These are phyloP conservation scores for Botryotinia globosa DNA, from an alignment of 2,329 filamentous ascomycete genomes.

Conservation along the genomic window DNA sequence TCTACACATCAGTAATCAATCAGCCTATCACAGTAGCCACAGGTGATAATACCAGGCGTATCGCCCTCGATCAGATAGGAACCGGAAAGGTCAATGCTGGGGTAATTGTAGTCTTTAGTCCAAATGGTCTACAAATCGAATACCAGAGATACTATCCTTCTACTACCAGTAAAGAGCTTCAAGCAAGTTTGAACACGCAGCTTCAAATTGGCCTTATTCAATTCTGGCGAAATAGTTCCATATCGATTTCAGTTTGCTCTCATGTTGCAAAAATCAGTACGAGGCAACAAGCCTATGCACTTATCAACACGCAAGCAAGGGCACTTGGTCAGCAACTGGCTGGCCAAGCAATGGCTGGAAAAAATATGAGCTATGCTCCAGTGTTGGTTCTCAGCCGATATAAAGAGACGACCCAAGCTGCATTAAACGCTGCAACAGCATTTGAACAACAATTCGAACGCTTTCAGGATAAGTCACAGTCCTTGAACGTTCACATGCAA, in stretches of 20 bases:
- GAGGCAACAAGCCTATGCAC: neutral
- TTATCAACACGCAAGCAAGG: slow-evolving; percentile 3
- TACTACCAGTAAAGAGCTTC: slow-evolving; percentile 7
- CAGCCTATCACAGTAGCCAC: slow-evolving; percentile 7
- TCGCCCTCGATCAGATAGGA: slow-evolving; percentile 1
- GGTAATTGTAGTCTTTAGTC: slow-evolving; percentile 4
- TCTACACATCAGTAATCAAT: neutral
- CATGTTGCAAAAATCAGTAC: neutral
- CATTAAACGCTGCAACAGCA: neutral
- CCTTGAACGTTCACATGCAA: slow-evolving; percentile 4
- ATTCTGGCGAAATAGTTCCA: slow-evolving; percentile 9
- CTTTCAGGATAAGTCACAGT: slow-evolving; percentile 7
- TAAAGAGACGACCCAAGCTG: neutral
- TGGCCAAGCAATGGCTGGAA: slow-evolving; percentile 10
- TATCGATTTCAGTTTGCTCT: slow-evolving; percentile 6
- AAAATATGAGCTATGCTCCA: slow-evolving; percentile 10
- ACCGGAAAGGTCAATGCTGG: neutral
- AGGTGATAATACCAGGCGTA: neutral
- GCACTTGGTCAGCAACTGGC: slow-evolving; percentile 1
- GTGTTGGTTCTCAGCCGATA: slow-evolving; percentile 1
- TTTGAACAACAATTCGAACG: slow-evolving; percentile 9
- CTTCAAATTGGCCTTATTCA: neutral
- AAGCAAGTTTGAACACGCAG: slow-evolving; percentile 8
- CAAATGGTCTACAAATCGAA: neutral
- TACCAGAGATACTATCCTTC: slow-evolving; percentile 6